phyloP scores from a whole-genome alignment of 768 basidiomycete species.

The Phylloporus rhodoxanthus region DNA sequence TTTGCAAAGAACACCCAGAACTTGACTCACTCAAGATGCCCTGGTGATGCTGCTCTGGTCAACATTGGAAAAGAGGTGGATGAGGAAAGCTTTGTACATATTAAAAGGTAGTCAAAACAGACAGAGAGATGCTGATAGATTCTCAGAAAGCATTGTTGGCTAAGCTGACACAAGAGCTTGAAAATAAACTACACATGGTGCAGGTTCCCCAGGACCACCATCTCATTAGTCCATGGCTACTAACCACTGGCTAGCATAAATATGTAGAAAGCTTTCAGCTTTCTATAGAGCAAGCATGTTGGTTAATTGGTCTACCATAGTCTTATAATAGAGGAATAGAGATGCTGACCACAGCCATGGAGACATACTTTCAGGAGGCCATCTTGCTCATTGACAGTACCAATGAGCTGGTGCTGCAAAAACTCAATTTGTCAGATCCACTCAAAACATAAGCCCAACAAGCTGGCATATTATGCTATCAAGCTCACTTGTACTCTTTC shows the following conservation, averaged over 20 bases:
- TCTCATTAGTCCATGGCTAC: conserved; percentile 2
- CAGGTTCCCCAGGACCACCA: background rate
- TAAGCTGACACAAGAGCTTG: background rate
- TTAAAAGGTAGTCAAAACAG: too few species aligned
- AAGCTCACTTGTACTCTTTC: background rate
- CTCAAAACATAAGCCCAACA: background rate
- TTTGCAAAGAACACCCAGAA: too few species aligned
- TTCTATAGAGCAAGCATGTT: background rate
- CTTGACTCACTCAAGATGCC: too few species aligned
- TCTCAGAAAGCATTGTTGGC: background rate
- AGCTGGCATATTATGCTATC: background rate
- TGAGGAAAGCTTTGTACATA: too few species aligned
- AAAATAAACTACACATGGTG: background rate
- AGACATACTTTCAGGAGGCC: conserved; percentile 2
- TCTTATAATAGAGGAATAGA: background rate
- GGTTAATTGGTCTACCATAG: background rate
- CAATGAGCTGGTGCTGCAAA: conserved; percentile 8
- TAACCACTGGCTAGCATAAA: conserved; percentile 6
- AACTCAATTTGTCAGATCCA: conserved; percentile 10
- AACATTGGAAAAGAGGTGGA: too few species aligned
- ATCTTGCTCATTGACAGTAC: background rate
- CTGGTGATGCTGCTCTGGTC: too few species aligned
- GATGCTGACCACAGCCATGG: background rate
- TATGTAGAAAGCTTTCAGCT: background rate
- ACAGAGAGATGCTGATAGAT: background rate